Evolutionary conservation across 2,329 filamentous ascomycete species (phyloP).

Genomic region (Pseudogymnoascus sp.): DNA sequence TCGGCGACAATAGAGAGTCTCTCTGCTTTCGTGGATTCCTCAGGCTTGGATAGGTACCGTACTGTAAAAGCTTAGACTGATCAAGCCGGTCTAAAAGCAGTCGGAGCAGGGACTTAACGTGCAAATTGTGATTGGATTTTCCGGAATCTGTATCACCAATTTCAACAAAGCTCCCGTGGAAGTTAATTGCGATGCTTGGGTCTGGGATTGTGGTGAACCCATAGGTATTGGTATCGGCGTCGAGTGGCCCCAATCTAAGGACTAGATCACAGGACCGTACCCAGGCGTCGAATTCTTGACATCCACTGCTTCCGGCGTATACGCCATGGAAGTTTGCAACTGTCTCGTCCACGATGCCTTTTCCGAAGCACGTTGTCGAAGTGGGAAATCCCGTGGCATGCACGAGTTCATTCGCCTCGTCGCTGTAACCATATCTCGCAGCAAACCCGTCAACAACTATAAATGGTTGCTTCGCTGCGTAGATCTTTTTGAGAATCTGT

Average conservation of each 20-base stretch:
- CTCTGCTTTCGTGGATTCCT: background rate
- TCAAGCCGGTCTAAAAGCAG: background rate
- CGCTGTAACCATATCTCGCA: conserved; percentile 18
- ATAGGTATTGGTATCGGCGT: conserved; percentile 41
- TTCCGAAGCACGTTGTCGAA: conserved; percentile 41
- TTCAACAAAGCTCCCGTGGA: background rate
- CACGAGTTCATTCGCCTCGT: conserved; percentile 32
- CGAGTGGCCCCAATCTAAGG: conserved; percentile 40
- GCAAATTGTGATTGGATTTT: background rate
- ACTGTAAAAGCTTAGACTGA: background rate
- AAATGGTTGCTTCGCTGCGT: conserved; percentile 39
- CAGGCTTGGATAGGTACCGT: background rate
- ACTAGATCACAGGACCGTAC: conserved; percentile 38
- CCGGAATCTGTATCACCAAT: background rate
- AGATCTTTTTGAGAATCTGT: conserved; percentile 36
- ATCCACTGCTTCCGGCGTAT: conserved; percentile 36
- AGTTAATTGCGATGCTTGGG: background rate
- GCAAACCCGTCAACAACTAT: conserved; percentile 47
- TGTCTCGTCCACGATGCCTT: conserved; percentile 43
- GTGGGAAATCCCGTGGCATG: conserved; percentile 40
- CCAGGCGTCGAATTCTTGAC: background rate
- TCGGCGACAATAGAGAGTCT: conserved; percentile 17
- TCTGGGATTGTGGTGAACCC: conserved; percentile 26
- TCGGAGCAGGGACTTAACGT: background rate
- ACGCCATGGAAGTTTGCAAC: conserved; percentile 42